These are phyloP conservation scores for Candida germanica DNA, from an alignment of 805 yeast genomes.

Conservation along the genomic window DNA sequence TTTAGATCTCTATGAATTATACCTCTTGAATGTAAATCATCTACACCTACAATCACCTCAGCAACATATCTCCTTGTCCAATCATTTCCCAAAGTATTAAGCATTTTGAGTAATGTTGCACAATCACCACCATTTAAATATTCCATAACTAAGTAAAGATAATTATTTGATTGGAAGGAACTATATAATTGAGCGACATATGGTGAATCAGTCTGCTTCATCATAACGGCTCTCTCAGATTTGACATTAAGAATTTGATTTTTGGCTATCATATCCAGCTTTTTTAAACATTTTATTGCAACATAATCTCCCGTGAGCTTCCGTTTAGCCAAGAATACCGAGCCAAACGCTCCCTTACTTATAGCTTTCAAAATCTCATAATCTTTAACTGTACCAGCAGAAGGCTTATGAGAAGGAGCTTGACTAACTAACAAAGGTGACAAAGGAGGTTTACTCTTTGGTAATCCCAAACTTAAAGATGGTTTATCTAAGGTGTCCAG, in stretches of 20 bases:
- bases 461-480: not conserved
- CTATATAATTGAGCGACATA: constrained; percentile 87
- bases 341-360: constrained; percentile 96
- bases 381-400: constrained; percentile 72
- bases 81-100: constrained; percentile 79
- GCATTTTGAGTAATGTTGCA: constrained; percentile 75
- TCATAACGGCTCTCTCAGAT: constrained; percentile 96
- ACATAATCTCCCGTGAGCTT: constrained; percentile 89
- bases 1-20: constrained; percentile 93
- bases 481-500: constrained; percentile 4
- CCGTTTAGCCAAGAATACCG: constrained; percentile 83
- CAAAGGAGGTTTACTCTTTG: constrained; percentile 53
- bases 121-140: constrained; percentile 95
- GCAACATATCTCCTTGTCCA: constrained; percentile 88
- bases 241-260: constrained; percentile 94
- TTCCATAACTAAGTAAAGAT: constrained; percentile 92
- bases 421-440: constrained; percentile 78
- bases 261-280: constrained; percentile 94
- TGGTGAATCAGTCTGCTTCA: constrained; percentile 91
- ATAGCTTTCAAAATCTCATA: constrained; percentile 90
- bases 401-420: constrained; percentile 50
- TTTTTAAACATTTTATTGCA: constrained; percentile 88
- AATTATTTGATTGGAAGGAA: constrained; percentile 85
- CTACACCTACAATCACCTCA: constrained; percentile 87
- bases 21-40: constrained; percentile 82